Evolutionary conservation across 345 rosid genomes (phyloP).

Genomic region (Citrus maxima): DNA sequence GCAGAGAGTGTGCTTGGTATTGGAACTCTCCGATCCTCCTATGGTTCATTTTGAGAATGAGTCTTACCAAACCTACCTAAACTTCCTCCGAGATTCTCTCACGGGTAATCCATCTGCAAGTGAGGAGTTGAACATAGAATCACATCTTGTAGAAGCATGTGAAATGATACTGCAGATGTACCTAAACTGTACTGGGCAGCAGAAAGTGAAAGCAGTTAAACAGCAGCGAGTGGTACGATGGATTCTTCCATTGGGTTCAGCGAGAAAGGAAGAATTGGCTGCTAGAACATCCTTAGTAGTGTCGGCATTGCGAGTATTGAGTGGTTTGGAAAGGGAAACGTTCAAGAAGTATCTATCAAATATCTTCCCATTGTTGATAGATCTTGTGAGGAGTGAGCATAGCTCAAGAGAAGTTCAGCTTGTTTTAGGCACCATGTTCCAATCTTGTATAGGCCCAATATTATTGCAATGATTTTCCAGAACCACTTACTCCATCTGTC

Average conservation of each 20-base stretch:
- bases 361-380: slow-evolving; percentile 74
- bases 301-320: slow-evolving; percentile 52
- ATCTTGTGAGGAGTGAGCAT: slow-evolving; percentile 80
- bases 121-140: slow-evolving; percentile 51
- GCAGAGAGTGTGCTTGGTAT: slow-evolving; percentile 63
- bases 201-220: slow-evolving; percentile 27
- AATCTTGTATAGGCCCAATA: slow-evolving; percentile 80
- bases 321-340: slow-evolving; percentile 46
- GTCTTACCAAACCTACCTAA: slow-evolving; percentile 65
- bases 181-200: slow-evolving; percentile 44
- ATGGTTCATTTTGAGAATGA: slow-evolving; percentile 86
- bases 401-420: slow-evolving; percentile 75
- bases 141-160: slow-evolving; percentile 52
- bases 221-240: slow-evolving; percentile 36
- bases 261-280: slow-evolving; percentile 75
- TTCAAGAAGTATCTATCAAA: slow-evolving; percentile 49
- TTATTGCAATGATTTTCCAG: slow-evolving; percentile 28
- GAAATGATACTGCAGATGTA: slow-evolving; percentile 56
- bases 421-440: slow-evolving; percentile 60
- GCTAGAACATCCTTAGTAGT: slow-evolving; percentile 66
- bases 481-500: neutral
- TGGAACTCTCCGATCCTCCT: slow-evolving; percentile 81
- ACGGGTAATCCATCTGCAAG: slow-evolving; percentile 37
- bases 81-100: slow-evolving; percentile 54
- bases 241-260: slow-evolving; percentile 67